These are phyloP conservation scores for Sarocladium brachiariae DNA, from an alignment of 2,329 filamentous ascomycete genomes.

Conservation along the genomic window DNA sequence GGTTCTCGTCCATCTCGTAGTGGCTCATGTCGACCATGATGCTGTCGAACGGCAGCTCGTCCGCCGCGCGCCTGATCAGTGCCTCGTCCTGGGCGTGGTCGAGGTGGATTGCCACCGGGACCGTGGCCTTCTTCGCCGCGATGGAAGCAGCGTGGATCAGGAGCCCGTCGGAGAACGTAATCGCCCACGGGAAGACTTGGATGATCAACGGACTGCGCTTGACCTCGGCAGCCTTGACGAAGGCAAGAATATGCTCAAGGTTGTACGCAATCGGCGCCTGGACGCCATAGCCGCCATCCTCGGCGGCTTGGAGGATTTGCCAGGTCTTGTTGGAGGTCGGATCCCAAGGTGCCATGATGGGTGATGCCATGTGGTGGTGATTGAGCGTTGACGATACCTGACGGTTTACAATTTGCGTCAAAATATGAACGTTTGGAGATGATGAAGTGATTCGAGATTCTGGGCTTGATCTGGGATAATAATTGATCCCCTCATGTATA, in stretches of 20 bases:
- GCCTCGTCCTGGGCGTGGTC: slow-evolving; percentile 59
- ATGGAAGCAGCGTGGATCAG: slow-evolving; percentile 47
- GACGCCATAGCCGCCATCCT: slow-evolving; percentile 48
- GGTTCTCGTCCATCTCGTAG: slow-evolving; percentile 63
- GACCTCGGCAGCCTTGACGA: slow-evolving; percentile 59
- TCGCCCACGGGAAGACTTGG: slow-evolving; percentile 66
- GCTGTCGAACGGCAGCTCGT: slow-evolving; percentile 54
- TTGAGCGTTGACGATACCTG: no score
- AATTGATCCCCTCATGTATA: no score
- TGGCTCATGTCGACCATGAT: slow-evolving; percentile 78
- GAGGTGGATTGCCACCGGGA: slow-evolving; percentile 57
- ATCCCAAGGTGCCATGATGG: slow-evolving; percentile 17
- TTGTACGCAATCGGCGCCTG: slow-evolving; percentile 51
- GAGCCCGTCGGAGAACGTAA: slow-evolving; percentile 51
- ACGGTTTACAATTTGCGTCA: no score
- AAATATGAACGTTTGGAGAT: no score
- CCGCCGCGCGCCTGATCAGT: slow-evolving; percentile 49
- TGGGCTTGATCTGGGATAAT: no score
- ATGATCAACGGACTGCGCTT: slow-evolving; percentile 61
- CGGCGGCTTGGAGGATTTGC: slow-evolving; percentile 45
- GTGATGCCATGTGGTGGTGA: no score
- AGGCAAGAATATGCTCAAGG: slow-evolving; percentile 62
- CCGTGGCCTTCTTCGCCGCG: slow-evolving; percentile 46
- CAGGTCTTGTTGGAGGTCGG: slow-evolving; percentile 19
- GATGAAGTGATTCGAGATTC: no score